Conservation (phyloP, 1,139 yeast species). For the Arxiozyma heterogenica region DNA sequence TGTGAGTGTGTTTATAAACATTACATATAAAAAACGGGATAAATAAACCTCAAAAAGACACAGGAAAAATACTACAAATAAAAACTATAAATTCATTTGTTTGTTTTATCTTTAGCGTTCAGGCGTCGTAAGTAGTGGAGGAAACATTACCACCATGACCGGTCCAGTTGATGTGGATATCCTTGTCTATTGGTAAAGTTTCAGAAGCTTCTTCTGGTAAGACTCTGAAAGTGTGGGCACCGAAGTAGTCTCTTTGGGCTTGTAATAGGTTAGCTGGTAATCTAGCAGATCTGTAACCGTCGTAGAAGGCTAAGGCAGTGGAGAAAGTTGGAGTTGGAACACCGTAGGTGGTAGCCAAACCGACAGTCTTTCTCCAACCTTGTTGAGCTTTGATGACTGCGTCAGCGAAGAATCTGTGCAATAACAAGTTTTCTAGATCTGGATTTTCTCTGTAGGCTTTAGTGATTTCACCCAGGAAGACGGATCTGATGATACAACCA, state of each 20-base stretch:
- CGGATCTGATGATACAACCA: slow-evolving; percentile 98
- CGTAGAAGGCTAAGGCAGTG: slow-evolving; percentile 95
- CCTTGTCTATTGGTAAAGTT: slow-evolving; percentile 65
- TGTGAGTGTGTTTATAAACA: too few relatives aligned
- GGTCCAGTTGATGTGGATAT: slow-evolving; percentile 98
- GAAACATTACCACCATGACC: slow-evolving; percentile 98
- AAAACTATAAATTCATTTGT: too few relatives aligned
- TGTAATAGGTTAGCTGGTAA: slow-evolving; percentile 97
- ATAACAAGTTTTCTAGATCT: slow-evolving; percentile 86
- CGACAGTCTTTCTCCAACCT: slow-evolving; percentile 90
- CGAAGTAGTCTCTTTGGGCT: slow-evolving; percentile 99
- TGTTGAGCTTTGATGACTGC: slow-evolving; percentile 90
- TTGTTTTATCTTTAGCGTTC: slow-evolving; percentile 14
- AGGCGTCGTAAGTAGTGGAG: slow-evolving; percentile 91
- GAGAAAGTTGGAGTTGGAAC: slow-evolving; percentile 97
- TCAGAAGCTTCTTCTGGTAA: slow-evolving; percentile 77
- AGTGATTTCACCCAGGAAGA: slow-evolving; percentile 94
- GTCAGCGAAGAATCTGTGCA: slow-evolving; percentile 86
- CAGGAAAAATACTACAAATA: neutral
- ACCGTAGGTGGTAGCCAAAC: slow-evolving; percentile 73
- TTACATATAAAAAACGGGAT: too few relatives aligned
- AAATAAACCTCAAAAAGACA: neutral
- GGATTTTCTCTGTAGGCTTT: slow-evolving; percentile 92
- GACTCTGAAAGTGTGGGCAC: slow-evolving; percentile 98
- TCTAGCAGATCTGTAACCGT: slow-evolving; percentile 93